A percentile compares a stretch with the other conserved stretches of the same genome.
Evolutionary conservation across 129 eudicot genomes (phyloP).

Genomic region (Flaveria sonorensis): DNA sequence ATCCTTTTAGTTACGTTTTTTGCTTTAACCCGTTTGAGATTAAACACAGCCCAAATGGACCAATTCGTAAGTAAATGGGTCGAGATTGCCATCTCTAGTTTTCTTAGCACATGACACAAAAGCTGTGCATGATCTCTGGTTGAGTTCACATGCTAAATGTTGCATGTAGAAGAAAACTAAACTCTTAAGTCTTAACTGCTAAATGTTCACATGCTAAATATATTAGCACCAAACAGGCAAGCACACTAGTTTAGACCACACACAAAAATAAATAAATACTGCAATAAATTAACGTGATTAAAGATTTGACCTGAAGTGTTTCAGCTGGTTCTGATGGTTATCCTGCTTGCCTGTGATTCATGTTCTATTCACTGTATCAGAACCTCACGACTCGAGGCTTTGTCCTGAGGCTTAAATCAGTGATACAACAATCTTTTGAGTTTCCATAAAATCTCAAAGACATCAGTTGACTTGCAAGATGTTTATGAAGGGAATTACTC

Average conservation of each 20-base stretch:
- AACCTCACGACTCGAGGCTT: conserved; percentile 36
- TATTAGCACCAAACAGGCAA: no score
- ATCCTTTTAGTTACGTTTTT: not conserved
- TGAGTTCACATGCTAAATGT: not conserved
- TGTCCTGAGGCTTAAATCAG: conserved; percentile 40
- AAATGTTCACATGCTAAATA: no score
- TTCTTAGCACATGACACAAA: not conserved
- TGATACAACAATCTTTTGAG: conserved; percentile 26
- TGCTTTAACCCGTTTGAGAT: conserved; percentile 5
- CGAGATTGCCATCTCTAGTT: not conserved
- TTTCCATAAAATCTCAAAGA: conserved; percentile 14
- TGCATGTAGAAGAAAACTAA: not conserved
- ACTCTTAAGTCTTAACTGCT: not conserved
- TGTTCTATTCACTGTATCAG: conserved; percentile 40
- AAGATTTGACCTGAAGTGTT: not conserved
- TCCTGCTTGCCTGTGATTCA: not conserved
- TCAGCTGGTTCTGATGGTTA: not conserved
- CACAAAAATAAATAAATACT: not conserved
- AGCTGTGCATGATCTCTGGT: not conserved
- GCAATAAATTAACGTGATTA: not conserved
- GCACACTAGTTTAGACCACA: no score
- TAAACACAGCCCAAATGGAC: not conserved
- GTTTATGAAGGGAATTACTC: conserved; percentile 21
- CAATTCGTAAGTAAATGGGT: not conserved
- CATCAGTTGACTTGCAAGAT: conserved; percentile 28